phyloP scores from a whole-genome alignment of 495 filamentous ascomycete species.

The Daldinia grandis region DNA sequence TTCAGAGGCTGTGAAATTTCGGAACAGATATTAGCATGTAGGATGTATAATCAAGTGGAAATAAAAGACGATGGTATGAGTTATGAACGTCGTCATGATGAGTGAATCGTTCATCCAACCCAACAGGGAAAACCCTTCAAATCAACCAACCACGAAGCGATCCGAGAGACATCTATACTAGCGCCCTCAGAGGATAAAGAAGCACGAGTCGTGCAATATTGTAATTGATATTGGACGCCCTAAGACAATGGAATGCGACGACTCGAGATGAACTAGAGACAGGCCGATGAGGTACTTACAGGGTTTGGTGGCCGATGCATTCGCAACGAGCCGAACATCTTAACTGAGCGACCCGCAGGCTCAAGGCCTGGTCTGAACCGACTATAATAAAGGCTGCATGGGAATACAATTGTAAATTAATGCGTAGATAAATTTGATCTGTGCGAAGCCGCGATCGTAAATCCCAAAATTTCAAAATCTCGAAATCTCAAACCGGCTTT shows the following conservation, averaged over 20 bases:
- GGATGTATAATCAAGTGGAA: neutral
- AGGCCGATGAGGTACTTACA: constrained; percentile 49
- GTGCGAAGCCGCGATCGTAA: constrained; percentile 9
- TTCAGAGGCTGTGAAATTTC: constrained; percentile 61
- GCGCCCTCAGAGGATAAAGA: constrained; percentile 24
- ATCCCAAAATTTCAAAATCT: neutral
- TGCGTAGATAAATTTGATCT: neutral
- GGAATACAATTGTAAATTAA: constrained; percentile 26
- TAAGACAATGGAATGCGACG: constrained; percentile 36
- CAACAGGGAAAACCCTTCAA: constrained; percentile 19
- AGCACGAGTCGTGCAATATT: constrained; percentile 31
- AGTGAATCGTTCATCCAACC: constrained; percentile 28
- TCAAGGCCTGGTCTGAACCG: constrained; percentile 34
- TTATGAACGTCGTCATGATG: constrained; percentile 34
- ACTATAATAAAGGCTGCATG: constrained; percentile 41
- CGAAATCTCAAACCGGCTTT: constrained; percentile 7
- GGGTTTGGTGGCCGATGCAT: constrained; percentile 54
- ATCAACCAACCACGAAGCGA: constrained; percentile 26
- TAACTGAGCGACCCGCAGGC: constrained; percentile 38
- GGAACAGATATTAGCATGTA: constrained; percentile 26
- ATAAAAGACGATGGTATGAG: constrained; percentile 16
- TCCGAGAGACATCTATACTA: constrained; percentile 35
- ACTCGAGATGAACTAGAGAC: constrained; percentile 27
- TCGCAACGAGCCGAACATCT: constrained; percentile 57
- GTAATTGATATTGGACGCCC: constrained; percentile 17